Conservation (phyloP, 2,329 filamentous ascomycete species). For the Capronia coronata region DNA sequence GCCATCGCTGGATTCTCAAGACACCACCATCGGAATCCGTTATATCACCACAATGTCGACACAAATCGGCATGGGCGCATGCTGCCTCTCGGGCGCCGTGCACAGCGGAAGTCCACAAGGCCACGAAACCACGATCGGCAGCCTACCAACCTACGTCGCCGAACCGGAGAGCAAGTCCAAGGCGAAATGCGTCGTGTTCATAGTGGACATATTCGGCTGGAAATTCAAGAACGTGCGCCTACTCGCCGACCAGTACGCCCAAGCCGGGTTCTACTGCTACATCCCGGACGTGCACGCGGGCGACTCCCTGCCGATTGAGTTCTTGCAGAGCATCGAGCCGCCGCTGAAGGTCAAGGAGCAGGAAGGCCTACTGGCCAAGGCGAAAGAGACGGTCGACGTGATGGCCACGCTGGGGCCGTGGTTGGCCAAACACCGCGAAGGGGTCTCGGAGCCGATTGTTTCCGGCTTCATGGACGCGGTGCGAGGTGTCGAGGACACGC, state of each 20-base stretch:
- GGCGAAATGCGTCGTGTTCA: constrained; percentile 43
- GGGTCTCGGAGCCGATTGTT: constrained; percentile 39
- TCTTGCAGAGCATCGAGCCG: constrained; percentile 41
- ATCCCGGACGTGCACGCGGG: constrained; percentile 39
- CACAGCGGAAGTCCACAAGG: constrained; percentile 30
- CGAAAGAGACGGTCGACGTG: constrained; percentile 37
- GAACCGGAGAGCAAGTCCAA: constrained; percentile 39
- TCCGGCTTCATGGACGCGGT: constrained; percentile 40
- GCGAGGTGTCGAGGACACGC: constrained; percentile 35
- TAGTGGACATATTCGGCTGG: constrained; percentile 47
- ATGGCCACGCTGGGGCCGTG: constrained; percentile 40
- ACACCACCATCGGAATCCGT: too few species aligned
- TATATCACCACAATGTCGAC: constrained; percentile 35
- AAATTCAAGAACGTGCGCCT: constrained; percentile 43
- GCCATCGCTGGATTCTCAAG: too few species aligned
- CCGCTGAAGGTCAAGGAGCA: constrained; percentile 36
- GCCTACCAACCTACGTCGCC: constrained; percentile 40
- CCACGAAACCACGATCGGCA: constrained; percentile 37
- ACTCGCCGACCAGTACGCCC: constrained; percentile 45
- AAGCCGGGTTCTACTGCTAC: constrained; percentile 42
- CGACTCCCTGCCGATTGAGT: constrained; percentile 37
- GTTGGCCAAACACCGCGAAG: constrained; percentile 41
- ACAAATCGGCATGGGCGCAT: constrained; percentile 37
- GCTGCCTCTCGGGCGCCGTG: constrained; percentile 37
- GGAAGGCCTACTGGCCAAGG: constrained; percentile 36